Evolutionary conservation across 2,329 filamentous ascomycete species (phyloP).

Genomic region (Pyricularia sp.): DNA sequence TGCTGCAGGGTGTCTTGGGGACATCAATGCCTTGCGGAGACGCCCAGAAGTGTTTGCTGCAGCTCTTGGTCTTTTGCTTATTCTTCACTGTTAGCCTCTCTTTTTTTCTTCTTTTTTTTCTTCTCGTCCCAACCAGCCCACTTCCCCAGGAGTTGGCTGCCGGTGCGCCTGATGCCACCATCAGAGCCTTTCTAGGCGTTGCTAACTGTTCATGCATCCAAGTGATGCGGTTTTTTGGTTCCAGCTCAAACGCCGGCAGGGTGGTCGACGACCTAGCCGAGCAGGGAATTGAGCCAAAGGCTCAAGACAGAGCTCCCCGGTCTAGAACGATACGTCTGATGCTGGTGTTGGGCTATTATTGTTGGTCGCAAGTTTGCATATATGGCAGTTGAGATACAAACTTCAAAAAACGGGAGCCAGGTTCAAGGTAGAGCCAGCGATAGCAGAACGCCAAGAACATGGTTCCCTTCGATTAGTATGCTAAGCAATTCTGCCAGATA

Average conservation of each 20-base stretch:
- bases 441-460: background rate
- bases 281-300: background rate
- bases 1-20: constrained; percentile 5
- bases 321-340: background rate
- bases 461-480: background rate
- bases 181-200: background rate
- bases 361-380: background rate
- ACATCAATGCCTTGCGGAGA: constrained; percentile 2
- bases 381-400: background rate
- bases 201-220: background rate
- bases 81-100: background rate
- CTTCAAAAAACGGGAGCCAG: background rate
- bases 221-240: background rate
- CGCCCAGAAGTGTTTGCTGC: background rate
- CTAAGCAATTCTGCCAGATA: background rate
- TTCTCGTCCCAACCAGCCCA: background rate
- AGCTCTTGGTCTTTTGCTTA: background rate
- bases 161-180: background rate
- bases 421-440: background rate
- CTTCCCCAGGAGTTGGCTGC: background rate
- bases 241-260: background rate
- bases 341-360: background rate
- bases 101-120: background rate
- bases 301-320: background rate
- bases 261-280: background rate